Conservation (phyloP, 2,329 filamentous ascomycete genomes). For the Aspergillus terreus region DNA sequence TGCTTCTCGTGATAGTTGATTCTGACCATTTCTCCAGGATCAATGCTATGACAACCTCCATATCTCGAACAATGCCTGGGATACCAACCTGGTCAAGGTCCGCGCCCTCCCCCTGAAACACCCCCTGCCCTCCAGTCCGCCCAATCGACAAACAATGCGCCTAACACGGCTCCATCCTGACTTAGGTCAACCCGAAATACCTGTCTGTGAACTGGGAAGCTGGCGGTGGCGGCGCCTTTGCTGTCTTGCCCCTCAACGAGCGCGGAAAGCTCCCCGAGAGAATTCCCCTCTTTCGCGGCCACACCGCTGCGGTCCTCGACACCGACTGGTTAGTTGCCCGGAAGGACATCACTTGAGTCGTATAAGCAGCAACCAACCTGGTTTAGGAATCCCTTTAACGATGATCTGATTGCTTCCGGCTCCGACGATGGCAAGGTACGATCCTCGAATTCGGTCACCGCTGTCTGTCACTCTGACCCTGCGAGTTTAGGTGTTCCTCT, state of each 20-base stretch:
- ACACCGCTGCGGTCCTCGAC: conserved; percentile 92
- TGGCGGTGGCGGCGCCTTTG: conserved; percentile 92
- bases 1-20: background rate
- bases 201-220: conserved; percentile 98
- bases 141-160: conserved; percentile 10
- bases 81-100: conserved; percentile 97
- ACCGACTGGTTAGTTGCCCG: conserved; percentile 75
- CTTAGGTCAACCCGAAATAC: conserved; percentile 88
- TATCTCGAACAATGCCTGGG: conserved; percentile 98
- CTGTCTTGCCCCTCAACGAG: conserved; percentile 87
- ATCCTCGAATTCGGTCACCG: background rate
- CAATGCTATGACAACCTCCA: conserved; percentile 98
- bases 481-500: conserved; percentile 69
- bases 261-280: conserved; percentile 86
- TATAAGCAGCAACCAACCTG: conserved; percentile 8
- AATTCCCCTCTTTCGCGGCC: conserved; percentile 91
- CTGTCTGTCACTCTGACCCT: background rate
- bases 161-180: conserved; percentile 13
- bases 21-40: conserved; percentile 52
- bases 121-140: background rate
- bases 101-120: conserved; percentile 14
- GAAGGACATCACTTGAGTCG: conserved; percentile 2
- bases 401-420: conserved; percentile 84
- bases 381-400: conserved; percentile 88
- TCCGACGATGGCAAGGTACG: conserved; percentile 87